Evolutionary conservation across 768 basidiomycete species (phyloP), one percentile per base, ranked within the genome.

Genomic region (Mycena vitilis): DNA sequence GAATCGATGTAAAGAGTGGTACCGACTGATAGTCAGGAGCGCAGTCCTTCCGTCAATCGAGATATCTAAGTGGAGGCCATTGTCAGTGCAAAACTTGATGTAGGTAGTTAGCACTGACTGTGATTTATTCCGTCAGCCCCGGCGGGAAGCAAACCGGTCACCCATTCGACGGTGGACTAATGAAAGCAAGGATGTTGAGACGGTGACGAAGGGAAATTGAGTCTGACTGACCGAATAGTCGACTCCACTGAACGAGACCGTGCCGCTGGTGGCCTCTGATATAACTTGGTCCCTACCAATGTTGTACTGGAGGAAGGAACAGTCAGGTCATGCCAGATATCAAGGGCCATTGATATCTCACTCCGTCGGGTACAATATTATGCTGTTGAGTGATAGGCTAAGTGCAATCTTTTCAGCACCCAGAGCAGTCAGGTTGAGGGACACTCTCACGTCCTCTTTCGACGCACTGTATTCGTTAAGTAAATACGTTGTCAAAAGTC

Each of bases 41-140:
- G 79, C 78, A 18, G 83, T 80, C 23, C 78, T 75, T 56, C 85
- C 85, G 67, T 86, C 85, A 42, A 81, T 78, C 2, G 85, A 77
- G 51, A 86, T 87, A 30, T 77, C 85, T 85, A 66, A 10, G 47
- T 49, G 30, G 34, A 36, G 47, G 3, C n/a, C 15, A 25, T 53
- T 44, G 11, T 5, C 16, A 42, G 30, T 15, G 42, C 20, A 40
- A 37, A 8, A 16, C 30, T 51, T 52, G 7, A 49, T 22, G 36
- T 30, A 30, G n/a, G 61, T 12, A 44, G 23, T n/a, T n/a, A 2
- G 9, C 0, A 57, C 54, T 62, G 15, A 87, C 86, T 83, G 49
- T 85, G 85, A 63, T 87, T 86, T 22, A 87, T 70, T 3, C 85
- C 83, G 0, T 70, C 38, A 9, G 74, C 72, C 0, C 86, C 85